These are phyloP conservation scores for Adansonia gregorii DNA, from an alignment of 441 rosid genomes.

Conservation along the genomic window DNA sequence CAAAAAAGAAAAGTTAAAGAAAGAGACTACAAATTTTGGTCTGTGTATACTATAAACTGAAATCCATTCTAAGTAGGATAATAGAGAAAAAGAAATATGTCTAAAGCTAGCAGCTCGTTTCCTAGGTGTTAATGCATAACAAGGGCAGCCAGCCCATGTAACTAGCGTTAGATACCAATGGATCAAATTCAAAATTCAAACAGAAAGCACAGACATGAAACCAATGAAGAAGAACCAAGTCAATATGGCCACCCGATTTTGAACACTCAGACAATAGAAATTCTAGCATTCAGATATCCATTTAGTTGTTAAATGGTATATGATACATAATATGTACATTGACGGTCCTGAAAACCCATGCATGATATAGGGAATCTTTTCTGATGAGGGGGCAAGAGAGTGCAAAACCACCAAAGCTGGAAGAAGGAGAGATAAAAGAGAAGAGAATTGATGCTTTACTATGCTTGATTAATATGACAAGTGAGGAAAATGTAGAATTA, in stretches of 20 bases:
- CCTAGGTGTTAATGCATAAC: not conserved
- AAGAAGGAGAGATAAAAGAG: not conserved
- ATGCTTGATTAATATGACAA: not conserved
- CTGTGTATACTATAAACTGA: not conserved
- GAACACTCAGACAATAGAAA: conserved; percentile 9
- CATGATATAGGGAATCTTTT: not conserved
- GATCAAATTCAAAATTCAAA: conserved; percentile 8
- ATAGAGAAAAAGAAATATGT: not conserved
- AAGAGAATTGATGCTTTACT: not conserved
- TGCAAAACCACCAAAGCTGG: not conserved
- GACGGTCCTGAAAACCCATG: not conserved
- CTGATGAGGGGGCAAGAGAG: not conserved
- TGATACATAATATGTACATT: not conserved
- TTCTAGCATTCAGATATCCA: not conserved
- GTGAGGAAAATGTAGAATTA: not conserved
- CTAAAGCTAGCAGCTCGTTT: not conserved
- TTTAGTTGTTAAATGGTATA: conserved; percentile 3
- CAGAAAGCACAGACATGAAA: not conserved
- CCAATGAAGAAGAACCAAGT: not conserved
- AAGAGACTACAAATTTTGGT: not conserved
- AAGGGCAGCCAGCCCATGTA: not conserved
- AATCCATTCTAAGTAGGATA: not conserved
- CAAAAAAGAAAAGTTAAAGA: not conserved
- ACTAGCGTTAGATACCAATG: not conserved
- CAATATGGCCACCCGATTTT: not conserved